These are phyloP conservation scores for Acanthamoeba polyphaga DNA, from an alignment of 208 protist species.

Conservation along the genomic window DNA sequence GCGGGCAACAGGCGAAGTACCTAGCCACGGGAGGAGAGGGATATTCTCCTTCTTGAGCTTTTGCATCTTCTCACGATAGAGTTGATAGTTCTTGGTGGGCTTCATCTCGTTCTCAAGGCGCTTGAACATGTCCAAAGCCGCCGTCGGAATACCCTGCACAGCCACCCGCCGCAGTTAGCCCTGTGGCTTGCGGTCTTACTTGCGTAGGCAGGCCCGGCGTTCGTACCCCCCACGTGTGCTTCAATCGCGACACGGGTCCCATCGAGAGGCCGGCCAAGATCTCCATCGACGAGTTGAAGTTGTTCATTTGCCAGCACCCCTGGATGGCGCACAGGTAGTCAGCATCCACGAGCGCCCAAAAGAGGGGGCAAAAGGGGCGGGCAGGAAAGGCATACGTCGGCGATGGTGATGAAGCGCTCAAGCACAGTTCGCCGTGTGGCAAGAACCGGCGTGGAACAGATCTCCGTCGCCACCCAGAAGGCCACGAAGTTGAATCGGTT, in stretches of 20 bases:
- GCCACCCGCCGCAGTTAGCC: neutral
- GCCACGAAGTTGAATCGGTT: constrained; percentile 57
- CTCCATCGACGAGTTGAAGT: constrained; percentile 69
- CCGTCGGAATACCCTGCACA: constrained; percentile 15
- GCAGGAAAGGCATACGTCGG: neutral
- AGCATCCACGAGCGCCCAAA: neutral
- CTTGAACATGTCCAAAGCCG: constrained; percentile 56
- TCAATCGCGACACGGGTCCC: constrained; percentile 42
- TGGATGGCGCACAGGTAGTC: neutral
- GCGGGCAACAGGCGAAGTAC: neutral
- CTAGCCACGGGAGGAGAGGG: constrained; percentile 17
- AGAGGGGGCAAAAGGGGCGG: neutral
- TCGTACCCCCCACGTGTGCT: constrained; percentile 42
- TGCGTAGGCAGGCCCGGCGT: neutral
- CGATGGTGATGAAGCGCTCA: constrained; percentile 59
- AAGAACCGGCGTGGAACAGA: neutral
- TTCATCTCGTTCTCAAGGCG: constrained; percentile 51
- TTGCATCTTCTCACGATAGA: constrained; percentile 24
- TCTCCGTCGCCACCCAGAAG: constrained; percentile 62
- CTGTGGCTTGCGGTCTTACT: too few species aligned
- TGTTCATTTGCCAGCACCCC: constrained; percentile 59
- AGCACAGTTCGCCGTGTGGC: neutral
- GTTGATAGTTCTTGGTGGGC: constrained; percentile 60
- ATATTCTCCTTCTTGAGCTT: constrained; percentile 7
- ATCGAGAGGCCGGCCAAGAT: constrained; percentile 53